Base-by-base conservation (phyloP, 2,329 filamentous ascomycete genomes). In the Macroventuria anomochaeta region DNA sequence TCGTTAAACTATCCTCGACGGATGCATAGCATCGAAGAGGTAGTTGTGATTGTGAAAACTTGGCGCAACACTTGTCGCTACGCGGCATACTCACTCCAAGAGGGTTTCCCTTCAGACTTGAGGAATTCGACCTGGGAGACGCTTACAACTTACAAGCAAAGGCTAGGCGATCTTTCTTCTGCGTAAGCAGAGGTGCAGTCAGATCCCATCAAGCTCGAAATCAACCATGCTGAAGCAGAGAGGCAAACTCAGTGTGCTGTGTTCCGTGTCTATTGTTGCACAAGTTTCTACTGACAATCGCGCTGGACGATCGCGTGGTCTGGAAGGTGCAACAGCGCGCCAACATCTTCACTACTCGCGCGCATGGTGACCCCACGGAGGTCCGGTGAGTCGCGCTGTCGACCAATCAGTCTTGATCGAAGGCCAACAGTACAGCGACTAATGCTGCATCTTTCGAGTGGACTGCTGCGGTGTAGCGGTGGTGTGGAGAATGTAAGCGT, bases 401-500 rank as follows among this genome's bases (percentile, higher is more conserved):
- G 29, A 32, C 51, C 23, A 54, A 54, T 49, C 44, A 29, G 29
- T n/a, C 21, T 25, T 8, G 23, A 15, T 20, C 3, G 20, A 33
- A 21, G 17, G 12, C 20, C 20, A 26, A 34, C 12, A 29, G 20
- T 28, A 15, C 34, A 31, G 38, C 44, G 26, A 33, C 43, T 53
- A 52, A 44, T 34, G 50, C 44, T 26, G 51, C 26, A 13, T 21
- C 17, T 32, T 37, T 18, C 31, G 26, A 38, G 10, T 26, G 31
- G 31, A 31, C 26, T 49, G 29, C 39, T 34, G 40, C 34, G 36
- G 34, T 25, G 40, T 41, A 32, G 21, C 23, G 44, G 51, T 48
- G 43, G 39, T 44, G 44, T 54, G 51, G 44, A 44, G 44, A 36
- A 28, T 12, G 15, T 12, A 43, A 44, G 40, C 33, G 20, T 44